A percentile compares a stretch with the other conserved stretches of the same genome.
Conservation (phyloP, 345 rosid genomes). For the Carallia pectinifolia region DNA sequence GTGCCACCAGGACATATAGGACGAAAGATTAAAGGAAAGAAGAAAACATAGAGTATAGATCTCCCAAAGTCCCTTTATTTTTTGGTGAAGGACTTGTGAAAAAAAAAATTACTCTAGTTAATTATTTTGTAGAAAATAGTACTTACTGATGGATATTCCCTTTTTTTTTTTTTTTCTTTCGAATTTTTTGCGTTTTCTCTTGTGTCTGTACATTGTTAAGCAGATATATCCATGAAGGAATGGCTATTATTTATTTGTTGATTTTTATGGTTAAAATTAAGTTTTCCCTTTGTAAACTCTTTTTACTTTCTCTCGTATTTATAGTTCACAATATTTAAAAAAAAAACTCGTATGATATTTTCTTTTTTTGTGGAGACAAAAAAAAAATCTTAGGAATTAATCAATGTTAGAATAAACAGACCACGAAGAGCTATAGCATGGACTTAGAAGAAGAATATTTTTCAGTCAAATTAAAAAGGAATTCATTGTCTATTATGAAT, state of each 20-base stretch:
- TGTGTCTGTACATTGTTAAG: conserved; percentile 41
- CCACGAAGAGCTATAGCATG: no score
- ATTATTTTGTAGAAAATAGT: conserved; percentile 50
- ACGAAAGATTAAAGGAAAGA: not conserved
- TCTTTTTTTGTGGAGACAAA: no score
- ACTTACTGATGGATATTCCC: conserved; percentile 27
- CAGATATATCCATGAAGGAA: conserved; percentile 27
- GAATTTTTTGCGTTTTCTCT: not conserved
- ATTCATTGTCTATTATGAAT: no score
- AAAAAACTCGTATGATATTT: no score
- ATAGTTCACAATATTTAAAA: no score
- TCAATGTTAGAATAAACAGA: no score
- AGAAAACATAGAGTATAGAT: conserved; percentile 14
- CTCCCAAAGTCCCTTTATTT: conserved; percentile 51
- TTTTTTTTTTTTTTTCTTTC: conserved; percentile 8
- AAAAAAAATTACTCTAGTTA: conserved; percentile 42
- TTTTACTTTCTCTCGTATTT: no score
- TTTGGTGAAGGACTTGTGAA: conserved; percentile 65
- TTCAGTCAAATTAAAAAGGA: no score
- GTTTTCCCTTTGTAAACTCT: no score
- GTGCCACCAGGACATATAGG: not conserved
- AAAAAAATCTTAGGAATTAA: no score
- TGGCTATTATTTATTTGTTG: conserved; percentile 27
- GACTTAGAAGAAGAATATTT: no score
- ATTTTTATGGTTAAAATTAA: not conserved